phyloP scores from a whole-genome alignment of 129 eudicot species.

The Erigeron canadensis region DNA sequence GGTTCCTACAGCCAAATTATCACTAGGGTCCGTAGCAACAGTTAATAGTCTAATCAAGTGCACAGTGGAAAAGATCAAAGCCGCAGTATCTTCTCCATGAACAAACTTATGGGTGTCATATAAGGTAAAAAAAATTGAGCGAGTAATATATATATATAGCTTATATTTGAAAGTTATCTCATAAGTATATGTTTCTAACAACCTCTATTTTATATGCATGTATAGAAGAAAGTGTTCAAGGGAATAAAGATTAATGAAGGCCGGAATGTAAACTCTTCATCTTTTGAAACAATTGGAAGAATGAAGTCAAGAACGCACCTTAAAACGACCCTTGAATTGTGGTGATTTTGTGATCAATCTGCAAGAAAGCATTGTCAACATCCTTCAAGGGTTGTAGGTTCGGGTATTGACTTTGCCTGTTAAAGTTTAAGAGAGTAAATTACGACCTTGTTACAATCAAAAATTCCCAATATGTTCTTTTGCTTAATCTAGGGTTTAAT shows the following conservation, averaged over 20 bases:
- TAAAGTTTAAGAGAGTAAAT: slow-evolving; percentile 38
- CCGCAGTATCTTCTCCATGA: slow-evolving; percentile 63
- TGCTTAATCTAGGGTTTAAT: slow-evolving; percentile 23
- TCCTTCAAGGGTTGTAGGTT: slow-evolving; percentile 70
- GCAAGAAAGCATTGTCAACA: slow-evolving; percentile 35
- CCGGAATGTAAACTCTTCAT: slow-evolving; percentile 37
- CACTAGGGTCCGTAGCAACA: slow-evolving; percentile 83
- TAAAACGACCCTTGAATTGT: slow-evolving; percentile 45
- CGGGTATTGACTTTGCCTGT: slow-evolving; percentile 93
- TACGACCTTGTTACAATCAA: slow-evolving; percentile 33
- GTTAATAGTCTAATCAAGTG: slow-evolving; percentile 83
- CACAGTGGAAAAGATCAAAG: slow-evolving; percentile 88
- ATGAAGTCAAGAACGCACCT: slow-evolving; percentile 99
- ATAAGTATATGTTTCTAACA: background rate
- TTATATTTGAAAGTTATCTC: background rate
- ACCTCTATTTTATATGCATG: background rate
- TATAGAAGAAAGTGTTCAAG: slow-evolving; percentile 30
- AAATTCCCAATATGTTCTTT: slow-evolving; percentile 25
- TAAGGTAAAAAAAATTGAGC: too few relatives aligned
- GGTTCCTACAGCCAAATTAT: slow-evolving; percentile 81
- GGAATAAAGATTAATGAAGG: slow-evolving; percentile 29
- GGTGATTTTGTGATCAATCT: slow-evolving; percentile 36
- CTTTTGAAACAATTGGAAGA: slow-evolving; percentile 38
- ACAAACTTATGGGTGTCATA: slow-evolving; percentile 3
- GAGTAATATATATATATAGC: background rate